Base-by-base conservation (phyloP, 2,329 filamentous ascomycete species). In the Chalaropsis thielavioides region DNA sequence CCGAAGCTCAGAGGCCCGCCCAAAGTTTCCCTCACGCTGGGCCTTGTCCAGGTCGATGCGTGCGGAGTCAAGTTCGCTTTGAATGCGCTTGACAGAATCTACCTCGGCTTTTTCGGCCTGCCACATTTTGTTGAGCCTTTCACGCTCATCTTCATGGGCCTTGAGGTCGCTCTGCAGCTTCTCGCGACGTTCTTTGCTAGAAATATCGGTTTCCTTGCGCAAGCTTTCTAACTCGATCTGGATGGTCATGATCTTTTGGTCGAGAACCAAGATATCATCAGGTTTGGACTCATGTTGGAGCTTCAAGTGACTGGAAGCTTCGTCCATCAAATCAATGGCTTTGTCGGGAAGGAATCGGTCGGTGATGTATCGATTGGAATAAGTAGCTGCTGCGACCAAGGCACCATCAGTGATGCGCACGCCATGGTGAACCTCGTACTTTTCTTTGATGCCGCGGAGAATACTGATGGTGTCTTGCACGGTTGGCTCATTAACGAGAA, bases 231-330 rank as follows among this genome's bases (percentile, higher is more conserved):
- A 80, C 73, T 99, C 92, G 68, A 99, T 97, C 72, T 96, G 92
- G 15, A 97, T 90, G 0, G 92, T 97, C 84, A 96, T 95, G 67
- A 97, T 96, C 71, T 92, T 90, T 68, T 95, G 89, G 71, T 97
- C 92, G 1, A 97, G 83, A 62, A 88, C 85, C 77, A 95, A 90
- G 41, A 99, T 96, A 8, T 92, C 86, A 70, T 97, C 94, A 0
- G 94, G 94, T 71, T 96, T 97, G 70, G 90, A 96, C 74, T 99
- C 94, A 75, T 97, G 94, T 72, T 97, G 92, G 40, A 97, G 76
- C 56, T 95, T 85, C 10, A 97, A 78, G 24, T 91, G 90, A 67
- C 89, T 95, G 0, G 92, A 92, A 10, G 94, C 94, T 76, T 97
- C 94, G 69, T 97, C 94, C 74, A 99, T 94, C 17, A 97, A 76